Evolutionary conservation across 140 eudicot genomes (phyloP).

Genomic region (Stevia rebaudiana): DNA sequence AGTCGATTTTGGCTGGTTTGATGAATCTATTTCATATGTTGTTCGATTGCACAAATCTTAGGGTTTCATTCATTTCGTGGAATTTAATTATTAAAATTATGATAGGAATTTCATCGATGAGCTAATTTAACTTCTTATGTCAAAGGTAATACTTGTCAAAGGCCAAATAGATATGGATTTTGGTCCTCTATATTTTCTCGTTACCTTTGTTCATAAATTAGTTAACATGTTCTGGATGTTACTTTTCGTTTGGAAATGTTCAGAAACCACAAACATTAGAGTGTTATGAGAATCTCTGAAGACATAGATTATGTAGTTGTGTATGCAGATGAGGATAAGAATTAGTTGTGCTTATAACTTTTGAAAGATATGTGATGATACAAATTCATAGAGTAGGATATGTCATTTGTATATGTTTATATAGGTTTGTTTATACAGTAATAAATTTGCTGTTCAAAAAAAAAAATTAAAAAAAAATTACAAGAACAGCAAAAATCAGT

Average conservation of each 20-base stretch:
- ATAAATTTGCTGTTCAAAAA: too few relatives aligned
- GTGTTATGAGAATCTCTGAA: background rate
- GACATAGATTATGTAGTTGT: background rate
- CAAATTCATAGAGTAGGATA: background rate
- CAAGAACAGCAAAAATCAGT: too few relatives aligned
- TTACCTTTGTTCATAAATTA: background rate
- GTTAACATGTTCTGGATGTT: background rate
- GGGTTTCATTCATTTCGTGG: background rate
- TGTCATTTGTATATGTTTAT: background rate
- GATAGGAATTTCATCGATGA: background rate
- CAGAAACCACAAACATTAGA: background rate
- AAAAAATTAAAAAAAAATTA: too few relatives aligned
- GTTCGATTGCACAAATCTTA: background rate
- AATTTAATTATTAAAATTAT: background rate
- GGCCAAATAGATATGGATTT: background rate
- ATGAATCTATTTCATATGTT: background rate
- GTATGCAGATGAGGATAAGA: background rate
- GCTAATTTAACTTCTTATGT: conserved; percentile 15
- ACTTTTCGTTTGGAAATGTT: background rate
- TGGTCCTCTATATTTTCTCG: background rate
- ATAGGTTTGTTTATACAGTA: background rate
- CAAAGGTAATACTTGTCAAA: background rate
- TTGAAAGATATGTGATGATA: background rate
- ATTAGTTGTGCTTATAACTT: background rate
- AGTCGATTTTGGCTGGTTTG: conserved; percentile 6